Conservation (phyloP, 192 early-diverging fungal genomes). For the Entrophospora sp. region DNA sequence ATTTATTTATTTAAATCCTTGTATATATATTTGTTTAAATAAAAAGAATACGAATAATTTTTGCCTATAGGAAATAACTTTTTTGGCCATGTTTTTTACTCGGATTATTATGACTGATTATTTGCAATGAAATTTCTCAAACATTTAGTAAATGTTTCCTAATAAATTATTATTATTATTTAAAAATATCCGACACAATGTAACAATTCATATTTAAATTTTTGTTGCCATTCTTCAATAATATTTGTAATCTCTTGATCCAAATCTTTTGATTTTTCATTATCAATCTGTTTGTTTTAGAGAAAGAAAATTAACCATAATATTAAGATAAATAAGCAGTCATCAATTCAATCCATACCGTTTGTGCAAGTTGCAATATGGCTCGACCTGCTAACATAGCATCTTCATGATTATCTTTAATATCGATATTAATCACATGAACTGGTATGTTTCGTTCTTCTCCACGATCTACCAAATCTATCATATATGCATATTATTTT, state of each 20-base stretch:
- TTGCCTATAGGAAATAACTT: too few relatives aligned
- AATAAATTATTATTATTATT: too few relatives aligned
- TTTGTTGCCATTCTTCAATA: constrained; percentile 49
- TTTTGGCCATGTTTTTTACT: too few relatives aligned
- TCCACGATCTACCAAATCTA: constrained; percentile 69
- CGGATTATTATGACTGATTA: too few relatives aligned
- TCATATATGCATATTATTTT: not conserved
- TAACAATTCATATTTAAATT: constrained; percentile 10
- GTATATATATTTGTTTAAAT: too few relatives aligned
- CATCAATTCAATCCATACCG: constrained; percentile 32
- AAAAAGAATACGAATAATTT: too few relatives aligned
- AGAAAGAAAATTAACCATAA: not conserved
- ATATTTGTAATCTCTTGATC: constrained; percentile 80
- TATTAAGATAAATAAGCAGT: not conserved
- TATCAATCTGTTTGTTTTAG: constrained; percentile 33
- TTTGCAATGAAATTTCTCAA: too few relatives aligned
- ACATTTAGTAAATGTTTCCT: too few relatives aligned
- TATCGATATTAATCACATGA: constrained; percentile 94
- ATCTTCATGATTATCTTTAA: constrained; percentile 90
- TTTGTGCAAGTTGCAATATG: constrained; percentile 71
- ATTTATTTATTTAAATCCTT: too few relatives aligned
- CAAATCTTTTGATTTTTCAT: constrained; percentile 59
- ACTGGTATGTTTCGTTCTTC: constrained; percentile 59
- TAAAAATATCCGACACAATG: constrained; percentile 16
- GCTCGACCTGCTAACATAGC: constrained; percentile 75